Evolutionary conservation across 2,329 filamentous ascomycete species (phyloP).

Genomic region (Byssothecium circinans): DNA sequence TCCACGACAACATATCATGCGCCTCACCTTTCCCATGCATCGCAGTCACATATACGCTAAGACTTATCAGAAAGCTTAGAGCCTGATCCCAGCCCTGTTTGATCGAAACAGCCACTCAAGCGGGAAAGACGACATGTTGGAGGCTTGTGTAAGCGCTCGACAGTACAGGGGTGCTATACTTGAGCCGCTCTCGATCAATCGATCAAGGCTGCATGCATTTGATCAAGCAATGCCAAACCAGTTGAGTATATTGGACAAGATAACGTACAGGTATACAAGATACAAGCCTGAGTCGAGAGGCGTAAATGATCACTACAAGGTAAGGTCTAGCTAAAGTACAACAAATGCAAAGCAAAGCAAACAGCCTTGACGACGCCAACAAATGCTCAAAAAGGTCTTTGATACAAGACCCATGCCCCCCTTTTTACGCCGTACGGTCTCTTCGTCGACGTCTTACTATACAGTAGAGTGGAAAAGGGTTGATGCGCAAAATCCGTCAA

Average conservation of each 20-base stretch:
- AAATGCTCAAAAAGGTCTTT: constrained; percentile 8
- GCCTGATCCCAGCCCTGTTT: constrained; percentile 33
- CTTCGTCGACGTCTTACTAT: constrained; percentile 16
- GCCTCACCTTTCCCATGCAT: constrained; percentile 18
- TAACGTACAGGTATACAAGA: constrained; percentile 4
- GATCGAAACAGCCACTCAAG: constrained; percentile 19
- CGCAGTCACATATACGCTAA: constrained; percentile 31
- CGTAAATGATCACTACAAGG: constrained; percentile 13
- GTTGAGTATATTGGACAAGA: no score
- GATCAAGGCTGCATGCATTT: no score
- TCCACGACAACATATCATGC: constrained; percentile 12
- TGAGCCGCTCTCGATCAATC: neutral
- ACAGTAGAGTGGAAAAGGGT: constrained; percentile 3
- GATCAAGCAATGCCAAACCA: no score
- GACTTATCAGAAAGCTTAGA: constrained; percentile 9
- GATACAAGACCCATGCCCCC: constrained; percentile 12
- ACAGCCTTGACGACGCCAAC: constrained; percentile 19
- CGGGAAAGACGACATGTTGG: constrained; percentile 12
- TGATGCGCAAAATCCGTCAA: no score
- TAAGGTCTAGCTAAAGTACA: constrained; percentile 17
- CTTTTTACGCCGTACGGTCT: neutral
- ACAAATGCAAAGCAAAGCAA: constrained; percentile 43
- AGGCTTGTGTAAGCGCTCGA: constrained; percentile 31
- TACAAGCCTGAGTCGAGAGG: constrained; percentile 43
- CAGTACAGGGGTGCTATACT: constrained; percentile 14